phyloP scores from a whole-genome alignment of 1,284 basidiomycete genomes.

The Apiotrichum sp. region DNA sequence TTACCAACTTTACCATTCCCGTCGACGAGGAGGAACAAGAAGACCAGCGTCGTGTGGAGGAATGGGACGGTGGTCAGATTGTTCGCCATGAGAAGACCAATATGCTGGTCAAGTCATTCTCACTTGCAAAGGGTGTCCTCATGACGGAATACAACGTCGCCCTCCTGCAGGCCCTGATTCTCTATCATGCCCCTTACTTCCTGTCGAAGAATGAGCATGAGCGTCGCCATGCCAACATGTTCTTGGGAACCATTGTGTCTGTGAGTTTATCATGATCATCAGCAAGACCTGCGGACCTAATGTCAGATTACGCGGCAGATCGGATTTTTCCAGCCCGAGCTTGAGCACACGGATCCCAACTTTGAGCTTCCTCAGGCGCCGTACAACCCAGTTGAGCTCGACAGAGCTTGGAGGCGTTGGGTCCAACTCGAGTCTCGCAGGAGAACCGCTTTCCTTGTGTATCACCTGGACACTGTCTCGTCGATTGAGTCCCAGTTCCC shows the following conservation, averaged over 20 bases:
- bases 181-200: constrained; percentile 48
- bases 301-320: constrained; percentile 46
- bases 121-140: constrained; percentile 40
- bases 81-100: constrained; percentile 48
- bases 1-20: constrained; percentile 8
- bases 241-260: constrained; percentile 45
- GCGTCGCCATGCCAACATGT: constrained; percentile 43
- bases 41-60: constrained; percentile 20
- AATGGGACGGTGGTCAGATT: constrained; percentile 35
- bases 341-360: constrained; percentile 34
- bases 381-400: constrained; percentile 36
- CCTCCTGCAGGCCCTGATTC: constrained; percentile 45
- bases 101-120: constrained; percentile 49
- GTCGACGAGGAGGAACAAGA: constrained; percentile 14
- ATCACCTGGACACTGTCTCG: constrained; percentile 48
- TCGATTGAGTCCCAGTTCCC: constrained; percentile 47
- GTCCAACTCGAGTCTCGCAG: constrained; percentile 46
- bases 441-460: constrained; percentile 47
- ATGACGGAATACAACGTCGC: constrained; percentile 48
- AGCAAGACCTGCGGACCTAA: neutral
- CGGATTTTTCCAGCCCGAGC: constrained; percentile 42
- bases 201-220: constrained; percentile 43
- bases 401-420: constrained; percentile 47
- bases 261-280: constrained; percentile 18
- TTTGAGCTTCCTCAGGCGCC: constrained; percentile 28